A percentile compares a stretch with the other conserved stretches of the same genome.
These are phyloP conservation scores for Pythium plurisporium DNA, from an alignment of 352 stramenopile genomes.

Conservation along the genomic window DNA sequence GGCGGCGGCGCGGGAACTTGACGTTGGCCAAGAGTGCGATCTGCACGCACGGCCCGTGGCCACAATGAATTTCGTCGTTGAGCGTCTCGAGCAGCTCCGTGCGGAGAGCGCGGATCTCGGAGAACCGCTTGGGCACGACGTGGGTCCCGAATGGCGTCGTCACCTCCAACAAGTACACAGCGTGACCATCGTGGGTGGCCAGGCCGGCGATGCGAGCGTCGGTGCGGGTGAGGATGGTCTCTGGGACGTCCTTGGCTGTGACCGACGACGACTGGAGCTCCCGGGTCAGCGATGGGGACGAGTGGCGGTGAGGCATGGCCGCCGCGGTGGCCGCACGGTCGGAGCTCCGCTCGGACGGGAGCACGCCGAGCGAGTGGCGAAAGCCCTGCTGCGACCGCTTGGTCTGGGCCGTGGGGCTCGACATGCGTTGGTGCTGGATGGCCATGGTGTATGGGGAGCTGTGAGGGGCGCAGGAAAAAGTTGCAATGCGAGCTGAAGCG, in stretches of 20 bases:
- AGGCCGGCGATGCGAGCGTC: slow-evolving; percentile 43
- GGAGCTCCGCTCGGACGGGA: neutral
- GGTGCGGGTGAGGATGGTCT: slow-evolving; percentile 19
- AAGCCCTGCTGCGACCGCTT: slow-evolving; percentile 87
- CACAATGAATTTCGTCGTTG: slow-evolving; percentile 23
- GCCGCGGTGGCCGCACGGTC: neutral
- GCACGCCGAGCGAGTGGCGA: slow-evolving; percentile 1
- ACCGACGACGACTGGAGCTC: neutral
- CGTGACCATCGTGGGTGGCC: slow-evolving; percentile 32
- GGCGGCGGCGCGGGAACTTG: slow-evolving; percentile 53
- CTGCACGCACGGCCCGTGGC: slow-evolving; percentile 37
- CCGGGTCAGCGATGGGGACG: neutral
- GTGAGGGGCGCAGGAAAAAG: no score
- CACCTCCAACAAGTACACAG: slow-evolving; percentile 52
- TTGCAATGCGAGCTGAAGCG: no score
- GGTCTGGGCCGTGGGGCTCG: no score
- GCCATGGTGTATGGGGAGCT: no score
- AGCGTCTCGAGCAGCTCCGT: slow-evolving; percentile 33
- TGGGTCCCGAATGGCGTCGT: slow-evolving; percentile 47
- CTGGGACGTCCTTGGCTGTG: neutral
- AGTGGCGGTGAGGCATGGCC: slow-evolving; percentile 3
- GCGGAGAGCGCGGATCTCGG: slow-evolving; percentile 63
- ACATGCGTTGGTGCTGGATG: no score
- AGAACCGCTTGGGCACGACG: slow-evolving; percentile 62
- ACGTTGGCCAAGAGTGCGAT: slow-evolving; percentile 34